Evolutionary conservation across 179 eudicot genomes (phyloP).

Genomic region (Spergularia azorica): DNA sequence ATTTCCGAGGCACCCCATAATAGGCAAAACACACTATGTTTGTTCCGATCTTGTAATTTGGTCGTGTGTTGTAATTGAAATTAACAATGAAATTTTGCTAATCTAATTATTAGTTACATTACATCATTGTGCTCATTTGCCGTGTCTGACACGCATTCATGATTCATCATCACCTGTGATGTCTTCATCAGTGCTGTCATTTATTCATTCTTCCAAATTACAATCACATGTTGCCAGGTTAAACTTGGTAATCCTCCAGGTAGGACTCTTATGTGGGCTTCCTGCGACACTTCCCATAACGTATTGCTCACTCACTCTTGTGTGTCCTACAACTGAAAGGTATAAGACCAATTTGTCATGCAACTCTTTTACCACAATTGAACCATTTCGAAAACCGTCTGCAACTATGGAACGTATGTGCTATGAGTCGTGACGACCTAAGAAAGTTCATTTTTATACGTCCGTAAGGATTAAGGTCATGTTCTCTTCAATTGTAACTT

Average conservation of each 20-base stretch:
- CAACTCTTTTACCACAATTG: too few species aligned
- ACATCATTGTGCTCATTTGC: background rate
- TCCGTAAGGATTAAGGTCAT: too few species aligned
- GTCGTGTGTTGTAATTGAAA: slow-evolving; percentile 24
- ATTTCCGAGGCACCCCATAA: slow-evolving; percentile 9
- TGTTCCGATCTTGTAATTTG: slow-evolving; percentile 8
- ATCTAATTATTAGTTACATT: slow-evolving; percentile 12
- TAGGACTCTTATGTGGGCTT: background rate
- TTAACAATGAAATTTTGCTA: slow-evolving; percentile 5
- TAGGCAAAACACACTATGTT: slow-evolving; percentile 12
- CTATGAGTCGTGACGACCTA: too few species aligned
- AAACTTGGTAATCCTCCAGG: background rate
- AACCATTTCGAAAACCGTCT: too few species aligned
- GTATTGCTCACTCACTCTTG: too few species aligned
- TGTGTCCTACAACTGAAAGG: too few species aligned
- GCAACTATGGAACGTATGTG: too few species aligned
- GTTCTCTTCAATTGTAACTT: too few species aligned
- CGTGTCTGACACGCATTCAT: background rate
- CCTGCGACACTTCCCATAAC: background rate
- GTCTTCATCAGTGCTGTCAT: background rate
- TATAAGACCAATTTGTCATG: too few species aligned
- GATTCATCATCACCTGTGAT: background rate
- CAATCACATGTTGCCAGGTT: background rate
- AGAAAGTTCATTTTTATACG: too few species aligned
- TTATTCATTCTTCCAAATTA: background rate